Conservation (phyloP, 495 filamentous ascomycete genomes). For the Neurospora sp. region DNA sequence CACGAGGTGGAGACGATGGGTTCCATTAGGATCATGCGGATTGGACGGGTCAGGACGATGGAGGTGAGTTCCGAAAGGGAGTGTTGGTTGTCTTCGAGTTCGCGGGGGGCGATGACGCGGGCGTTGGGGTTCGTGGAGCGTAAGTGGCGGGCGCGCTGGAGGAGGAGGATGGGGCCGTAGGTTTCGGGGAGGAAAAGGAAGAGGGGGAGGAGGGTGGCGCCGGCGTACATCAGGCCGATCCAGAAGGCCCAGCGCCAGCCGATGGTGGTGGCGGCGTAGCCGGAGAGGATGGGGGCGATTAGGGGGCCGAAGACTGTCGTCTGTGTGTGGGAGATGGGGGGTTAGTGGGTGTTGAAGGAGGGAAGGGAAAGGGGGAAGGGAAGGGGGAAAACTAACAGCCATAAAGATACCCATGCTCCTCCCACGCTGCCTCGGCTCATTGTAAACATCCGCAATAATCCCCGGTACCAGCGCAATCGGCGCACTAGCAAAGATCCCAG, state of each 20-base stretch:
- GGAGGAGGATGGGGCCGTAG: conserved; percentile 49
- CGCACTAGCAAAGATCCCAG: conserved; percentile 53
- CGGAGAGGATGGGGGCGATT: conserved; percentile 58
- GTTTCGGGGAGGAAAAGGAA: conserved; percentile 53
- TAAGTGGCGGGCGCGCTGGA: conserved; percentile 42
- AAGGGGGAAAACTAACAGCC: conserved; percentile 40
- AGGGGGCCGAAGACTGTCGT: conserved; percentile 57
- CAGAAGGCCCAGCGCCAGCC: conserved; percentile 61
- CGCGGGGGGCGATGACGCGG: conserved; percentile 23
- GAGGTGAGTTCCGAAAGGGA: conserved; percentile 24
- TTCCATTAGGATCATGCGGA: conserved; percentile 35
- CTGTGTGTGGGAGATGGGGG: conserved; percentile 21
- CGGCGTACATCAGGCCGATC: conserved; percentile 50
- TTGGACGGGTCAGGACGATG: conserved; percentile 28
- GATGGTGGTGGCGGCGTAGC: conserved; percentile 44
- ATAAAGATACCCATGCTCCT: conserved; percentile 63
- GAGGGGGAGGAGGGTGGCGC: conserved; percentile 34
- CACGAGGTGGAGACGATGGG: conserved; percentile 49
- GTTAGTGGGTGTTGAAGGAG: neutral
- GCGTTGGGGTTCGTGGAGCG: conserved; percentile 35
- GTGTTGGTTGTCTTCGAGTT: conserved; percentile 20
- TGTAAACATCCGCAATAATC: conserved; percentile 59
- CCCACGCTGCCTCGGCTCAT: conserved; percentile 49
- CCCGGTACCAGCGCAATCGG: conserved; percentile 65
- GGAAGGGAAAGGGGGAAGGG: neutral